A percentile compares a stretch with the other conserved stretches of the same genome.
phyloP scores from a whole-genome alignment of 208 protist genomes.

The Leishmania braziliensis region DNA sequence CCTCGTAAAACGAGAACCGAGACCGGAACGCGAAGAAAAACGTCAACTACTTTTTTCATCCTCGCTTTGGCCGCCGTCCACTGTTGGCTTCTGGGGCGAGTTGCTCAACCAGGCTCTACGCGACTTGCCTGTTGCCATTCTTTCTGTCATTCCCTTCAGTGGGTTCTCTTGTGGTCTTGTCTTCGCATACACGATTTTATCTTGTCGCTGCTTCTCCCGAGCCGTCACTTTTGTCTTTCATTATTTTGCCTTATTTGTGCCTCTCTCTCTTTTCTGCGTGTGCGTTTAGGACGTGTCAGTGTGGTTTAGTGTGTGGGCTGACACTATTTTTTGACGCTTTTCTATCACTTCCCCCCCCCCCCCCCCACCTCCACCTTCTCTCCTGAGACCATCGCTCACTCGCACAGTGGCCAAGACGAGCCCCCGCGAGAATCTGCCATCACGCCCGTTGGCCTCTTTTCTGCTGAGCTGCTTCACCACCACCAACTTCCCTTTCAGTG shows the following conservation, averaged over 20 bases:
- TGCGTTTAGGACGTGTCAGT: not conserved
- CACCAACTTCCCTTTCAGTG: not conserved
- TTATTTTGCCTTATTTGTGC: not conserved
- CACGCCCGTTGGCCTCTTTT: not conserved
- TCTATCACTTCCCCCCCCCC: not conserved
- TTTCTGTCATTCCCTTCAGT: no score
- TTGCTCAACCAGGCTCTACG: no score
- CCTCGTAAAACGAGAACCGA: no score
- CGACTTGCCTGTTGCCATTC: no score
- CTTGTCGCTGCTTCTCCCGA: no score
- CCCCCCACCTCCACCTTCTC: not conserved
- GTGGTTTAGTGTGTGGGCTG: not conserved
- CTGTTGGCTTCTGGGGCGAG: no score
- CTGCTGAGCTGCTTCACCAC: not conserved
- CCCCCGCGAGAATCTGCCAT: not conserved
- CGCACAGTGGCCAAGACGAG: not conserved
- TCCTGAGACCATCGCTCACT: not conserved
- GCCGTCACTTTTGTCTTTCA: no score
- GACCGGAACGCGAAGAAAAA: no score
- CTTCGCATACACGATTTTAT: no score
- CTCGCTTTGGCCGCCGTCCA: no score
- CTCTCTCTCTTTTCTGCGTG: not conserved
- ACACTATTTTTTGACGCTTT: not conserved
- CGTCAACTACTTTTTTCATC: no score
- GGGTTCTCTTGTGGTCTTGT: no score